phyloP scores from a whole-genome alignment of 2,329 filamentous ascomycete species.

The Aspergillus novofumigatus region DNA sequence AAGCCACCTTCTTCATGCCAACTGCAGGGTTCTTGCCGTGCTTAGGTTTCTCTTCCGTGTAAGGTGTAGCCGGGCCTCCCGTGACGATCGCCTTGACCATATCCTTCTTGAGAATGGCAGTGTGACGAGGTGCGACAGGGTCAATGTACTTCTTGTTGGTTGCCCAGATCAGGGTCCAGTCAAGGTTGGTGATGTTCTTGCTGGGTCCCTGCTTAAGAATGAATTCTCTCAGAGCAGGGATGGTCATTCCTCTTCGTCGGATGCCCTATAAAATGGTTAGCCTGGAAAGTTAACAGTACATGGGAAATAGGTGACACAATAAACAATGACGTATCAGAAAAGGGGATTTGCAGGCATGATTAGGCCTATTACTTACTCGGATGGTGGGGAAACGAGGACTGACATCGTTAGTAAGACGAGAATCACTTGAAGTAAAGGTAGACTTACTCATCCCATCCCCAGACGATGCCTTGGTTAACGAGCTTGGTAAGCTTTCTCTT shows the following conservation, averaged over 20 bases:
- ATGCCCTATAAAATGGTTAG: conserved; percentile 31
- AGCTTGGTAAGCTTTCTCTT: conserved; percentile 51
- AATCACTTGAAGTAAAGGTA: too few relatives aligned
- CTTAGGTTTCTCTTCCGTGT: conserved; percentile 72
- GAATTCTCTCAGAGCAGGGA: conserved; percentile 47
- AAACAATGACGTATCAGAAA: not conserved
- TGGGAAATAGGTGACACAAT: not conserved
- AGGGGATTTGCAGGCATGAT: too few relatives aligned
- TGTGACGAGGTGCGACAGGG: conserved; percentile 69
- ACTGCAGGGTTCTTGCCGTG: conserved; percentile 85
- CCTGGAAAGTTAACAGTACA: not conserved
- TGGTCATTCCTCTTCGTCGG: conserved; percentile 47
- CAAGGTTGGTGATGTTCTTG: conserved; percentile 47
- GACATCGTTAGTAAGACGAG: not conserved
- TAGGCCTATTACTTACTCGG: conserved; percentile 16
- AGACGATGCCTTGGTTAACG: conserved; percentile 45
- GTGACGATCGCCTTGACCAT: conserved; percentile 66
- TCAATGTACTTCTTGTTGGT: conserved; percentile 79
- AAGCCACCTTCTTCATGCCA: conserved; percentile 80
- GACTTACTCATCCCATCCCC: conserved; percentile 46
- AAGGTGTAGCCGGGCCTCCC: conserved; percentile 59
- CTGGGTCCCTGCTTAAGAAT: conserved; percentile 49
- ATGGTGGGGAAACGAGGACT: conserved; percentile 48
- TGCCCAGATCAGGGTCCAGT: conserved; percentile 49
- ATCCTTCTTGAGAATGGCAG: conserved; percentile 66